These are phyloP conservation scores for Russula sp. DNA, from an alignment of 768 basidiomycete species.

Conservation along the genomic window DNA sequence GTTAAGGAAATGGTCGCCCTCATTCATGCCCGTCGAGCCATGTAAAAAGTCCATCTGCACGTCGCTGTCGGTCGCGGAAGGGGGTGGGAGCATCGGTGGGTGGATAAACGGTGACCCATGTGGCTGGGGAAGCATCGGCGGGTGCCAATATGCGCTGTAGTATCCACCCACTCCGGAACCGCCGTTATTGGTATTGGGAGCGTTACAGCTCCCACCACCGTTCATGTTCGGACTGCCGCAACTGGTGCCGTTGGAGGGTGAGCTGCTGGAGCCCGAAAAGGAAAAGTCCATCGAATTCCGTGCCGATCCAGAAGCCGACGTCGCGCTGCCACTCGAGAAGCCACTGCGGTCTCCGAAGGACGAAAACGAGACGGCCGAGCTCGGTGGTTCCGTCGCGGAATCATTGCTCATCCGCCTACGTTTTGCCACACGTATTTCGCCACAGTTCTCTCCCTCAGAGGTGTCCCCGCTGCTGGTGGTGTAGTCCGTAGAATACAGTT, in stretches of 20 bases:
- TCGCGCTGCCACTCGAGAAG: constrained; percentile 36
- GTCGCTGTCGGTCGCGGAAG: constrained; percentile 34
- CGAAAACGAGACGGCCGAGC: constrained; percentile 56
- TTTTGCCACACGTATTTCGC: constrained; percentile 45
- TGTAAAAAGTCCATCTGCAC: constrained; percentile 70
- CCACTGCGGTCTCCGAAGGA: constrained; percentile 42
- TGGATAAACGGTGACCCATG: constrained; percentile 54
- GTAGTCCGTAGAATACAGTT: constrained; percentile 46
- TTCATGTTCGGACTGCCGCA: constrained; percentile 8
- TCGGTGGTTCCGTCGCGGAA: constrained; percentile 44
- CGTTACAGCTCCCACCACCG: not conserved
- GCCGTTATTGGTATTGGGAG: not conserved
- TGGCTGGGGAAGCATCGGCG: constrained; percentile 52
- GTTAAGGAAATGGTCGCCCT: constrained; percentile 48
- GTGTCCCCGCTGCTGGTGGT: constrained; percentile 45
- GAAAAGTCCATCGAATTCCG: constrained; percentile 59
- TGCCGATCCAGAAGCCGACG: constrained; percentile 50
- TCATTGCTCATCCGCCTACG: constrained; percentile 63
- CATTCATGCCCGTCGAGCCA: constrained; percentile 54
- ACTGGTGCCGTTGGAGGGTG: constrained; percentile 39
- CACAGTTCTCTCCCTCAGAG: constrained; percentile 34
- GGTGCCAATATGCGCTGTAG: constrained; percentile 62
- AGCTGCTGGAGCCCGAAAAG: constrained; percentile 39
- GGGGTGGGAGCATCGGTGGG: constrained; percentile 55
- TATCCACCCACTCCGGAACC: constrained; percentile 33